Evolutionary conservation across 2,329 filamentous ascomycete genomes (phyloP), one percentile per base, ranked within the genome.

Genomic region (Sporothrix globosa): DNA sequence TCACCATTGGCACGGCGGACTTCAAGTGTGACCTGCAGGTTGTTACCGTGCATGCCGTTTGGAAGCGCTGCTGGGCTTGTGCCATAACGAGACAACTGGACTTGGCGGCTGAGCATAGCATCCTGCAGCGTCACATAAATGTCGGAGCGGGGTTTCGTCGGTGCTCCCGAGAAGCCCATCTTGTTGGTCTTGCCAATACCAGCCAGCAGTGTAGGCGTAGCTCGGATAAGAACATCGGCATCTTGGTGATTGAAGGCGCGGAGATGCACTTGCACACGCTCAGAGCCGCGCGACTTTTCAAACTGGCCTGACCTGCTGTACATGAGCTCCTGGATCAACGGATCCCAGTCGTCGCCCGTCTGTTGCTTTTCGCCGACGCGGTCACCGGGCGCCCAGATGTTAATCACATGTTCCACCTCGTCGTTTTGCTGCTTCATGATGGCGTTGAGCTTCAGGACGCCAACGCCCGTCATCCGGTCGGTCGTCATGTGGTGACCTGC

Each of bases 161-260:
- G 95, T 1, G 94, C 94, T 14, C 94, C 94, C 3, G 95, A 92
- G 78, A 99, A 98, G 1, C 94, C 96, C 79, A 98, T 94, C 78
- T 96, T 96, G 76, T 86, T 91, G 0, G 94, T 97, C 78, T 91
- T 91, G 70, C 86, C 85, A 72, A 98, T 87, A 67, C 91, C 90
- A 67, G 96, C 91, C 17, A 99, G 87, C 17, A 96, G 82, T 0
- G 95, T 98, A 0, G 96, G 96, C 3, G 93, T 97, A 63, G 91
- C 89, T 76, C 91, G 92, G 77, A 98, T 91, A 53, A 99, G 85
- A 0, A 82, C 83, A 74, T 97, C 93, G 0, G 93, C 89, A 75
- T 98, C 93, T 1, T 88, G 84, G 75, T 91, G 87, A 48, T 88
- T 86, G 78, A 97, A 97, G 1, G 91, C 86, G 75, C 90, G 91